A percentile compares a stretch with the other conserved stretches of the same genome.
These are phyloP conservation scores for Peronospora tabacina DNA, from an alignment of 352 stramenopile genomes.

Conservation along the genomic window DNA sequence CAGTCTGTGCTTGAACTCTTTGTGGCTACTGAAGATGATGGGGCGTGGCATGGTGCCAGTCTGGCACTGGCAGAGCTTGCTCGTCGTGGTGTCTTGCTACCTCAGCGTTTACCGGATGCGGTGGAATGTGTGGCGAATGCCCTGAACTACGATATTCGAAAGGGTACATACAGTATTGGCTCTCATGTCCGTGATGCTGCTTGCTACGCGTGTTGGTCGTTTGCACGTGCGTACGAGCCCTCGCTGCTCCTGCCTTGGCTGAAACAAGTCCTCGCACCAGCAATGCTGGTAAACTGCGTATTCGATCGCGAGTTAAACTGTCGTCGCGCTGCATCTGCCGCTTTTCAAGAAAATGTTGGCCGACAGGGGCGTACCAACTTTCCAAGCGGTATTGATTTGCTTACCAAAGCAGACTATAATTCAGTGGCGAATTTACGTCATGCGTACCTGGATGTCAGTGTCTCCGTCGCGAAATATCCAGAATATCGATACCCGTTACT, in stretches of 20 bases:
- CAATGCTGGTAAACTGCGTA: conserved; percentile 91
- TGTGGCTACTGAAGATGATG: conserved; percentile 87
- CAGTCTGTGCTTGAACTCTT: conserved; percentile 93
- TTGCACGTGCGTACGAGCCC: conserved; percentile 92
- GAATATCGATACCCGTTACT: conserved; percentile 81
- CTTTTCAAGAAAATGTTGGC: conserved; percentile 95
- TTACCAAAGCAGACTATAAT: conserved; percentile 97
- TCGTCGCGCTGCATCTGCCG: conserved; percentile 93
- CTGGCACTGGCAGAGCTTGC: conserved; percentile 94
- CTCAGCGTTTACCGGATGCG: conserved; percentile 85
- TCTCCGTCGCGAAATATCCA: conserved; percentile 87
- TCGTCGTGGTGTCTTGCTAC: conserved; percentile 92
- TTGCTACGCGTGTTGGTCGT: conserved; percentile 98
- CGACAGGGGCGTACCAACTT: conserved; percentile 90
- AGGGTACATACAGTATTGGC: conserved; percentile 93
- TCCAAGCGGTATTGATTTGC: conserved; percentile 93
- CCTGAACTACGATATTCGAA: conserved; percentile 92
- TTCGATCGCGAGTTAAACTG: conserved; percentile 99
- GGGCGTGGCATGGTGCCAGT: conserved; percentile 96
- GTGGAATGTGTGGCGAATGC: conserved; percentile 89
- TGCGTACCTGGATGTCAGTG: conserved; percentile 89
- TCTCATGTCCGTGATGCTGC: conserved; percentile 96
- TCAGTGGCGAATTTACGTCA: conserved; percentile 89
- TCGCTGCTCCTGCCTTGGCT: conserved; percentile 88
- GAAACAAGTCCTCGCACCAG: conserved; percentile 74